A percentile compares a stretch with the other conserved stretches of the same genome.
Evolutionary conservation across 2,329 filamentous ascomycete species (phyloP).

Genomic region (Venturiaceae sp.): DNA sequence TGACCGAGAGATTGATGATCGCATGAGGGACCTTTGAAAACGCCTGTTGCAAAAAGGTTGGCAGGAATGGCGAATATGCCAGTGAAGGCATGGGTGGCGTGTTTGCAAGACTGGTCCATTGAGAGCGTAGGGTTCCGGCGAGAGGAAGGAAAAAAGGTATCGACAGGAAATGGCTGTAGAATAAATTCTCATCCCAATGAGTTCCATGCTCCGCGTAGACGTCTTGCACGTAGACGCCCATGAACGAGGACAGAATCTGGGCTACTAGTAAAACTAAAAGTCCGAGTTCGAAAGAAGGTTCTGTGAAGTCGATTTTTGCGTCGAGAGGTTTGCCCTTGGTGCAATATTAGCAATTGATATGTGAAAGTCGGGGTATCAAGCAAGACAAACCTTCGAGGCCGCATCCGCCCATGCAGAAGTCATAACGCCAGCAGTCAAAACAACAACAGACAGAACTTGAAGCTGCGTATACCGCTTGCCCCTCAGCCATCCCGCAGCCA

Average conservation of each 20-base stretch:
- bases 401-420: conserved; percentile 86
- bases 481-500: conserved; percentile 77
- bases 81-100: conserved; percentile 44
- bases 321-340: conserved; percentile 32
- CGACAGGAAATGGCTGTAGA: conserved; percentile 76
- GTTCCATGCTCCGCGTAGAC: conserved; percentile 79
- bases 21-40: conserved; percentile 17
- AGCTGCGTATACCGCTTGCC: conserved; percentile 75
- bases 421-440: conserved; percentile 80
- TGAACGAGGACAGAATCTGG: conserved; percentile 82
- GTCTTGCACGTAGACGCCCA: conserved; percentile 90
- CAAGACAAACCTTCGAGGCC: conserved; percentile 58
- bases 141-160: conserved; percentile 70
- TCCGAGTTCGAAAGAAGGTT: conserved; percentile 53
- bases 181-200: conserved; percentile 91
- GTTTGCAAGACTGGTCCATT: conserved; percentile 52
- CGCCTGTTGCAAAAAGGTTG: conserved; percentile 16
- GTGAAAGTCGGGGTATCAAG: background rate
- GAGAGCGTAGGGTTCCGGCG: conserved; percentile 51
- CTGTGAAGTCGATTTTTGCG: conserved; percentile 27
- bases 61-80: conserved; percentile 14
- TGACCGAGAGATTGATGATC: conserved; percentile 46
- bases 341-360: background rate
- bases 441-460: conserved; percentile 70
- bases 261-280: conserved; percentile 77